phyloP scores from a whole-genome alignment of 2,329 filamentous ascomycete species.

The Colletotrichum navitas region DNA sequence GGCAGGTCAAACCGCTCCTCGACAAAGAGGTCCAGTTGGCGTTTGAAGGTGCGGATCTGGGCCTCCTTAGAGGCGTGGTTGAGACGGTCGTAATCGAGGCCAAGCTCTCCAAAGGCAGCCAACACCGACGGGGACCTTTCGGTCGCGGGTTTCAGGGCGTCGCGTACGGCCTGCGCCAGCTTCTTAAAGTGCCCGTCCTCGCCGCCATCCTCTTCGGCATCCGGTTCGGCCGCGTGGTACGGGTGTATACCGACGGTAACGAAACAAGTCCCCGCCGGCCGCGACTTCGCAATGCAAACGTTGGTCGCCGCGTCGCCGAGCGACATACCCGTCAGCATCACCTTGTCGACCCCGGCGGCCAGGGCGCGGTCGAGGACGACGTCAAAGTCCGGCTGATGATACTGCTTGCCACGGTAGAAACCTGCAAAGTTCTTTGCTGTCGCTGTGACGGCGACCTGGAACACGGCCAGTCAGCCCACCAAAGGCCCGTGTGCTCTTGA shows the following conservation, averaged over 20 bases:
- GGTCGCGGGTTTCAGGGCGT: slow-evolving; percentile 40
- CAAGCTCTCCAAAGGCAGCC: slow-evolving; percentile 63
- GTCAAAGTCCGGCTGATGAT: slow-evolving; percentile 59
- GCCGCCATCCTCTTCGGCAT: slow-evolving; percentile 45
- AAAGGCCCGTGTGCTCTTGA: too few relatives aligned
- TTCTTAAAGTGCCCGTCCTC: slow-evolving; percentile 45
- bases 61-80: slow-evolving; percentile 56
- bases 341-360: slow-evolving; percentile 56
- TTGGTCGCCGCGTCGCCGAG: slow-evolving; percentile 49
- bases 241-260: slow-evolving; percentile 64
- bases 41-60: slow-evolving; percentile 56
- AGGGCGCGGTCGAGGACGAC: slow-evolving; percentile 57
- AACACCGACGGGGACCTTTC: slow-evolving; percentile 47
- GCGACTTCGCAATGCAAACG: slow-evolving; percentile 47
- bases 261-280: slow-evolving; percentile 51
- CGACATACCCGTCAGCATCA: slow-evolving; percentile 57
- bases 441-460: slow-evolving; percentile 54
- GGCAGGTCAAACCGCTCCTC: slow-evolving; percentile 51
- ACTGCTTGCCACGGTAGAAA: slow-evolving; percentile 62
- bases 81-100: slow-evolving; percentile 63
- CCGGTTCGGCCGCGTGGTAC: slow-evolving; percentile 61
- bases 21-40: slow-evolving; percentile 56
- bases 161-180: slow-evolving; percentile 45
- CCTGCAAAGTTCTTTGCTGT: slow-evolving; percentile 62
- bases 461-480: not conserved